phyloP scores from a whole-genome alignment of 2,329 filamentous ascomycete species.

The Phialemoniopsis sp. region DNA sequence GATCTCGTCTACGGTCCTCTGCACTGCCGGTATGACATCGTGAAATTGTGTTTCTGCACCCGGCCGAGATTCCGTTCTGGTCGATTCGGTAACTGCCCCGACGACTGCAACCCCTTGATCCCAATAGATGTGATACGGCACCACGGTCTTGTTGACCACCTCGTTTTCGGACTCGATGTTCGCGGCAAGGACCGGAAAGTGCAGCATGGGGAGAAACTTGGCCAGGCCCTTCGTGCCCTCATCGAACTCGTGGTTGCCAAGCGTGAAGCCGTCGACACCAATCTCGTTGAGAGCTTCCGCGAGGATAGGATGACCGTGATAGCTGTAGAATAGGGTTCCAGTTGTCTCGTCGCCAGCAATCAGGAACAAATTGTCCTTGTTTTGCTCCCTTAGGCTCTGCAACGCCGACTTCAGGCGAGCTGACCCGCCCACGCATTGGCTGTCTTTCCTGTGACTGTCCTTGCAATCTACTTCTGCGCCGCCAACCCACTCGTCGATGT shows the following conservation, averaged over 20 bases:
- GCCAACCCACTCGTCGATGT: conserved; percentile 56
- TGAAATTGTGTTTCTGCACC: conserved; percentile 54
- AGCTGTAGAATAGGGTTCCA: conserved; percentile 64
- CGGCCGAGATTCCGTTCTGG: conserved; percentile 53
- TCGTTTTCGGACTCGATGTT: conserved; percentile 58
- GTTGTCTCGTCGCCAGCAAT: conserved; percentile 67
- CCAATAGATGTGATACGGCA: conserved; percentile 62
- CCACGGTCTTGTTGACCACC: conserved; percentile 58
- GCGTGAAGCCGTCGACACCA: conserved; percentile 62
- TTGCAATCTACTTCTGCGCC: conserved; percentile 60
- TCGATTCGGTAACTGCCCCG: conserved; percentile 59
- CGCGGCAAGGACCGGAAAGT: conserved; percentile 60
- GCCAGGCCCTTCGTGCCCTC: conserved; percentile 59
- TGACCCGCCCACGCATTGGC: conserved; percentile 57
- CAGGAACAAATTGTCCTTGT: conserved; percentile 57
- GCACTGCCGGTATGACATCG: conserved; percentile 52
- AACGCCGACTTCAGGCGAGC: conserved; percentile 59
- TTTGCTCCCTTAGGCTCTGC: conserved; percentile 48
- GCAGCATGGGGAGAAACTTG: conserved; percentile 57
- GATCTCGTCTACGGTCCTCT: conserved; percentile 59
- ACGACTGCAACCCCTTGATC: conserved; percentile 59
- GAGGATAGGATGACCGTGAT: conserved; percentile 65
- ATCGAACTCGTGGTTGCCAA: conserved; percentile 66
- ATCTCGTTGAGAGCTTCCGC: conserved; percentile 61
- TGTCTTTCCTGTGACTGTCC: conserved; percentile 39